Conservation (phyloP, 1,284 basidiomycete genomes). For the Flammula alnicola region DNA sequence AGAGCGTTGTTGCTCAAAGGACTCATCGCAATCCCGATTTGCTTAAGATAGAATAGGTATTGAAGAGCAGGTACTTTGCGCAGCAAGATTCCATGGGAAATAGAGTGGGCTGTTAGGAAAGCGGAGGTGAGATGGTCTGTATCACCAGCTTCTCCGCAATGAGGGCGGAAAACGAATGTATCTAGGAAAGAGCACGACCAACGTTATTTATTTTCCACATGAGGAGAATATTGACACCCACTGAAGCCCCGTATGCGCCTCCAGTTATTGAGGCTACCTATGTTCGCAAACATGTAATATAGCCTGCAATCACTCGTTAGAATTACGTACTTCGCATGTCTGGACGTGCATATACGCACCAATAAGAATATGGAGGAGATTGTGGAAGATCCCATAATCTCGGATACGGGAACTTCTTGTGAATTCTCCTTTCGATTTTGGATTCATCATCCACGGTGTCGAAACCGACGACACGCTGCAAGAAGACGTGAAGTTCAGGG, state of each 20-base stretch:
- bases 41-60: slow-evolving; percentile 95
- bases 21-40: slow-evolving; percentile 98
- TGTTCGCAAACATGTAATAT: slow-evolving; percentile 98
- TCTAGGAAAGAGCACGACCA: slow-evolving; percentile 63
- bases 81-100: slow-evolving; percentile 97
- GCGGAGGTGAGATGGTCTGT: slow-evolving; percentile 97
- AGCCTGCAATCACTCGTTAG: slow-evolving; percentile 57
- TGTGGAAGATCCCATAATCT: slow-evolving; percentile 88
- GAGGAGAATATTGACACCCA: slow-evolving; percentile 43
- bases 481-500: slow-evolving; percentile 94
- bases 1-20: slow-evolving; percentile 98
- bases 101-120: slow-evolving; percentile 96
- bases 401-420: slow-evolving; percentile 96
- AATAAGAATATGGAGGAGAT: slow-evolving; percentile 95
- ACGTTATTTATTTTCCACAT: slow-evolving; percentile 1
- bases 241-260: slow-evolving; percentile 88
- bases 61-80: slow-evolving; percentile 96
- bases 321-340: neutral
- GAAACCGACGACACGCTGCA: slow-evolving; percentile 96
- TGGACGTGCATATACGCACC: slow-evolving; percentile 49
- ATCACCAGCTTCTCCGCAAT: slow-evolving; percentile 98
- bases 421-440: slow-evolving; percentile 89
- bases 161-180: slow-evolving; percentile 96
- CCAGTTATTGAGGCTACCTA: slow-evolving; percentile 95
- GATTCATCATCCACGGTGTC: slow-evolving; percentile 99